Base-by-base conservation (phyloP, 441 rosid genomes). In the Gossypium gossypioides region DNA sequence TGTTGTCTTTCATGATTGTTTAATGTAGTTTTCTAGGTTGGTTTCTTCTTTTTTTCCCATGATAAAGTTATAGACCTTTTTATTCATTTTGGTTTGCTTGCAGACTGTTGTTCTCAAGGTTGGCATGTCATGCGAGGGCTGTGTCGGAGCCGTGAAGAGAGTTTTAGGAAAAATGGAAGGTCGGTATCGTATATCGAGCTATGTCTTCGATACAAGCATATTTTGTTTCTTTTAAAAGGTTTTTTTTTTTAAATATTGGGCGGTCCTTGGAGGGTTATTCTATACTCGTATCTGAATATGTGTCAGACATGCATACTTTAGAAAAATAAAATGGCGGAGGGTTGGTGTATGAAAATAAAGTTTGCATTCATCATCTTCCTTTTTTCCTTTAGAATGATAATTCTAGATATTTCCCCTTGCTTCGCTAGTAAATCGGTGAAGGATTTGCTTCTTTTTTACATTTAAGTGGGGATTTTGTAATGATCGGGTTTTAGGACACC, bases 111-210 rank as follows among this genome's bases (percentile, higher is more conserved):
- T 88, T 63, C 96, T 94, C 63, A 90, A 85, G 84, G 98, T 91
- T 73, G 93, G 82, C 19, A 90, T 91, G 98, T 86, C 97, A 67
- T 94, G 97, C 63, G 80, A 83, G 78, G 98, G 97, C 55, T 91
- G 98, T 9, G 86, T 79, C 25, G 98, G 98, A 37, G 96, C 98
- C 16, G 98, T 94, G 65, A 88, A 82, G 76, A 84, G 98, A 83
- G 98, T 91, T 67, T 79, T 94, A 63, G 91, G 85, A 2, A 90
- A 90, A 81, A 87, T 94, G 97, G 97, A 94, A 84, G 98, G 96
- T 90, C 40, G 40, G 44, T 52, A 79, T 66, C 73, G 18, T 51
- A 16, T 34, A 34, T 34, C 9, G 2, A 34, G 40, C 40, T 34
- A 34, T 34, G 40, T 0, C 40, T 34, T 34, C 40, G 40, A 34